Evolutionary conservation across 202 grass and related monocot species (phyloP).

Genomic region (Alloteropsis angusta): DNA sequence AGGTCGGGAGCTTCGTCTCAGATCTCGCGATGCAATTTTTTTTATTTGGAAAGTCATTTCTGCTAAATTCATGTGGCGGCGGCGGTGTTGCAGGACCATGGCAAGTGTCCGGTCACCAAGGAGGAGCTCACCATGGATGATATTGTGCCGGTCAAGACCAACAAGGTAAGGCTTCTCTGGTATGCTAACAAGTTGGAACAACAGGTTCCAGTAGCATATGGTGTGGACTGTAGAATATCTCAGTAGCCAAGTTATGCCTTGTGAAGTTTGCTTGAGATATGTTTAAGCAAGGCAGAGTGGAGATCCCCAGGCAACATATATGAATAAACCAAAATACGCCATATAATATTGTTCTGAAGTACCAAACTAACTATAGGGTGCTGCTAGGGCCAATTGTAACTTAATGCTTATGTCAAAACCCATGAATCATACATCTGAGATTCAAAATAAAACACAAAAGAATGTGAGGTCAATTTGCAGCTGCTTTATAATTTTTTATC

Average conservation of each 20-base stretch:
- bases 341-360: background rate
- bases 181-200: background rate
- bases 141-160: slow-evolving; percentile 84
- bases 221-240: background rate
- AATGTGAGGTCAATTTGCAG: background rate
- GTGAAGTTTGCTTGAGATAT: background rate
- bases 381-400: background rate
- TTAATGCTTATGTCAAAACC: background rate
- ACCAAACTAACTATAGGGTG: background rate
- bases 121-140: slow-evolving; percentile 87
- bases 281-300: background rate
- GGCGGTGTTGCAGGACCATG: slow-evolving; percentile 50
- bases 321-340: background rate
- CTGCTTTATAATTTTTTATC: background rate
- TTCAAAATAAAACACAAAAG: background rate
- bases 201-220: background rate
- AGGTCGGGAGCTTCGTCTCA: slow-evolving; percentile 29
- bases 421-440: background rate
- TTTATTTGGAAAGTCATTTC: background rate
- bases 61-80: background rate
- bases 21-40: background rate
- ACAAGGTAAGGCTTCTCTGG: slow-evolving; percentile 50
- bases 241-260: background rate
- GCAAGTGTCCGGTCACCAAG: slow-evolving; percentile 89
- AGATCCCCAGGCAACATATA: background rate